Conservation (phyloP, 2,329 filamentous ascomycete species). For the Botrytis medusae region DNA sequence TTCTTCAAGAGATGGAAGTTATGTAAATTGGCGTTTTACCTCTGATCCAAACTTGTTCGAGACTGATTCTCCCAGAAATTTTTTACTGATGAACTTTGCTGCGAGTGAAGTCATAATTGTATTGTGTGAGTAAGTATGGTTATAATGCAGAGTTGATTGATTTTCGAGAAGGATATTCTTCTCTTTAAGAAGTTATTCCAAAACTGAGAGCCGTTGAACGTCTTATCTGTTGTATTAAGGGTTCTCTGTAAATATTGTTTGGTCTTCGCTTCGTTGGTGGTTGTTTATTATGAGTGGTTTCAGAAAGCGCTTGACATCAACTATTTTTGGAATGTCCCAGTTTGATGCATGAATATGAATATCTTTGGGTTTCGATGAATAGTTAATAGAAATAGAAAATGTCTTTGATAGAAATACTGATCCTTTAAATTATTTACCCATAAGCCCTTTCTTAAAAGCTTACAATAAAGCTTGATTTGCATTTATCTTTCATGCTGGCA, state of each 20-base stretch:
- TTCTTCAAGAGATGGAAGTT: constrained; percentile 15
- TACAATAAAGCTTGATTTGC: constrained; percentile 21
- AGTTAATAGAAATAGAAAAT: constrained; percentile 1
- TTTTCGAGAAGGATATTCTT: not conserved
- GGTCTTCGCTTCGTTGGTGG: constrained; percentile 19
- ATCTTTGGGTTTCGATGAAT: constrained; percentile 20
- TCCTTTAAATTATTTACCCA: not conserved
- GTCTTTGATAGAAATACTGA: not conserved
- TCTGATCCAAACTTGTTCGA: constrained; percentile 59
- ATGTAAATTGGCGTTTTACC: constrained; percentile 42
- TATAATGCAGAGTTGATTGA: not conserved
- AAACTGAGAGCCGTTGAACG: not conserved
- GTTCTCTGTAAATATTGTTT: not conserved
- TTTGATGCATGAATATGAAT: constrained; percentile 10
- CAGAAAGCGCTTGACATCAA: constrained; percentile 22
- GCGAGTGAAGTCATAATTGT: constrained; percentile 54
- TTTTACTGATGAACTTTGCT: constrained; percentile 56
- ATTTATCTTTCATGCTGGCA: constrained; percentile 16
- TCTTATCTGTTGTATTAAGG: not conserved
- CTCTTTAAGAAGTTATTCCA: not conserved
- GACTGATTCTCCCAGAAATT: constrained; percentile 56
- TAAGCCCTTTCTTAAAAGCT: not conserved
- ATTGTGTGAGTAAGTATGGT: not conserved
- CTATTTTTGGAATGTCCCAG: constrained; percentile 20
- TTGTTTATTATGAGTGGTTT: constrained; percentile 13